Base-by-base conservation (phyloP, 768 basidiomycete species). In the Boletus vinaceobasis region DNA sequence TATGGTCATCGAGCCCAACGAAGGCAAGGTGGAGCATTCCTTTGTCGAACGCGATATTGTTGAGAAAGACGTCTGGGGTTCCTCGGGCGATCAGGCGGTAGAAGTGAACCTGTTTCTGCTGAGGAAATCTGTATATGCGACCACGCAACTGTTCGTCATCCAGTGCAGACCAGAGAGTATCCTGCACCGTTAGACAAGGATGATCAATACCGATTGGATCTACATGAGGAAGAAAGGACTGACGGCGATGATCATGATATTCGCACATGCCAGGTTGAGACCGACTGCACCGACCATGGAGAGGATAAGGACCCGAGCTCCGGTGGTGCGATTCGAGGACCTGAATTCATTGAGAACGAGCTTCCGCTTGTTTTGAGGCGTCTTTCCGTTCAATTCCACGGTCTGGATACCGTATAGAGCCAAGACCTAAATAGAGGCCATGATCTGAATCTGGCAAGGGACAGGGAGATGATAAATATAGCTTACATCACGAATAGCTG, bases 11-110 rank as follows among this genome's bases (percentile, higher is more conserved):
- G 1, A 43, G 10, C 1, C 55, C 55, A 0, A 55, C 33, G 3
- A 58, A 59, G 0, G 48, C 54, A 0, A 11, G 15, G 10, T 58
- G 53, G 0, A 61, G 11, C n/a, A 43, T 29, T 0, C 52, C 55
- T 43, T 62, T 62, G 26, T 60, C 51, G 29, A 68, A 66, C 0
- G 57, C 50, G 15, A 68, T 55, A 26, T 66, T 66, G 55, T 66
- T 69, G 1, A 69, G 46, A 40, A 61, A 65, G 0, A 66, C 35
- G 40, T 68, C 57, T 0, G 61, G 56, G 0, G 61, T 63, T 0
- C 53, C 47, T 5, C 19, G 3, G 0, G 48, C 48, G 0, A 69
- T 33, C 0, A 65, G 37, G 0, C 58, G 39, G 26, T 68, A 69
- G 52, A 66, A 49, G 29, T 53, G 55, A 1, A 69, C 67, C 0